Percentiles rank a stretch among this genome's conserved stretches.
phyloP scores from a whole-genome alignment of 2,329 filamentous ascomycete genomes.

The Salinomyces thailandicus region DNA sequence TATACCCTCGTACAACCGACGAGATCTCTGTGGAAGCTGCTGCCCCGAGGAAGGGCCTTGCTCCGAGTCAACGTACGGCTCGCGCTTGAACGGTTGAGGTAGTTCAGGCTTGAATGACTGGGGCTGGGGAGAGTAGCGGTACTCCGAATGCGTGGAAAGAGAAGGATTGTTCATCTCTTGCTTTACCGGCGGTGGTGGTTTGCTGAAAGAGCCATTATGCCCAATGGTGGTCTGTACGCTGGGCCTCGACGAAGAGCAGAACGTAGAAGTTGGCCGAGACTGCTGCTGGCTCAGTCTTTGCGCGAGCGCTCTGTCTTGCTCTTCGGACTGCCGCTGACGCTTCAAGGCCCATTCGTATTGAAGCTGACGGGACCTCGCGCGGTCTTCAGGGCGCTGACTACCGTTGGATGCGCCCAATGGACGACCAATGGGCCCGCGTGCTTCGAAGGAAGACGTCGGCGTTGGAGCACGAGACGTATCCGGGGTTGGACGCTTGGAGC shows the following conservation, averaged over 20 bases:
- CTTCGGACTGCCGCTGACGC: constrained; percentile 4
- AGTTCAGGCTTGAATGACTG: constrained; percentile 9
- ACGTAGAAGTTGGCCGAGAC: constrained; percentile 6
- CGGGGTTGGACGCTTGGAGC: constrained; percentile 21
- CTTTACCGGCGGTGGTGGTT: constrained; percentile 12
- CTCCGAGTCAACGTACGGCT: constrained; percentile 8
- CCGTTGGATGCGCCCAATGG: constrained; percentile 1
- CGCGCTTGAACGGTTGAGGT: constrained; percentile 6
- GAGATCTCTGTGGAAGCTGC: constrained; percentile 9
- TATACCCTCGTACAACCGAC: constrained; percentile 9
- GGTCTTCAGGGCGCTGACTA: constrained; percentile 2
- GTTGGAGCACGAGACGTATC: constrained; percentile 18
- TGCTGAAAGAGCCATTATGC: constrained; percentile 16
- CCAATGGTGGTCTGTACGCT: constrained; percentile 22
- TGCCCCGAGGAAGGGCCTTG: constrained; percentile 6
- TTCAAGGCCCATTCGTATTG: constrained; percentile 7
- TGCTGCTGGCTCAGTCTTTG: constrained; percentile 17
- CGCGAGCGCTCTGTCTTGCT: constrained; percentile 15
- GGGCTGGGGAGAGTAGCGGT: not conserved
- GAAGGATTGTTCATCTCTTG: constrained; percentile 4
- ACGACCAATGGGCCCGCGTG: constrained; percentile 13
- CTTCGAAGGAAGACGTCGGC: constrained; percentile 17
- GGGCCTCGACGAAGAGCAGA: constrained; percentile 14
- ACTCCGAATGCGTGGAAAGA: not conserved
- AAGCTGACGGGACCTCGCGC: constrained; percentile 8